Base-by-base conservation (phyloP, 495 filamentous ascomycete genomes). In the Staphylotrichum tortipilum region DNA sequence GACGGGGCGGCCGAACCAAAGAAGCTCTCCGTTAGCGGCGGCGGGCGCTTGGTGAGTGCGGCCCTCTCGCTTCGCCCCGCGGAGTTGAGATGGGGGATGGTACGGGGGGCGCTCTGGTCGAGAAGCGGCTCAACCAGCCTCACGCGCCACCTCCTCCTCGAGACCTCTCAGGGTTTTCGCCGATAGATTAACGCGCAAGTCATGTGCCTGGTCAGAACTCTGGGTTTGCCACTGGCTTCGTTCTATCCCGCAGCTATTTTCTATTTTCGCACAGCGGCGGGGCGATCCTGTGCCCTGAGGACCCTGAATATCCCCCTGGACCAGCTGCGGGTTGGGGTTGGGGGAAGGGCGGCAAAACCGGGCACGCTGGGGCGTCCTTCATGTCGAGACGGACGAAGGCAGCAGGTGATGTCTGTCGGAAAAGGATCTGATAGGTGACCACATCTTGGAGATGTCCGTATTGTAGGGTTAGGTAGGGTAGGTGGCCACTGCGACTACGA, bases 111-210 rank as follows among this genome's bases (percentile, higher is more conserved):
- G 41, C 9, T 2, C 29, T 23, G 41, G 40, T 43, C 23, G 28
- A 35, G 30, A 30, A 23, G 45, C 45, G 35, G 34, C 45, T 48
- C 22, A 17, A 24, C 19, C 5, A 28, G 34, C 34, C 15, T n/a
- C 33, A 44, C n/a, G 21, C 28, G 26, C 34, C 28, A 47, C 44
- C 36, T 35, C 37, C 37, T 15, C 40, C 18, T 42, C 33, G 44
- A 24, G 21, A 40, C 31, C 31, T 38, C 44, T 42, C 34, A 18
- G 50, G n/a, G n/a, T n/a, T n/a, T n/a, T n/a, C n/a, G n/a, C n/a
- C n/a, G n/a, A 50, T 58, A 62, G 53, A 61, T 57, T 59, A 57
- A 52, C 44, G 31, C 24, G 21, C 33, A 44, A n/a, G 59, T 58
- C 61, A 62, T 61, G 54, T 59, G 59, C 54, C 49, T 23, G 28